phyloP scores from a whole-genome alignment of 139 green algal species.

The Chlorella sp. region DNA sequence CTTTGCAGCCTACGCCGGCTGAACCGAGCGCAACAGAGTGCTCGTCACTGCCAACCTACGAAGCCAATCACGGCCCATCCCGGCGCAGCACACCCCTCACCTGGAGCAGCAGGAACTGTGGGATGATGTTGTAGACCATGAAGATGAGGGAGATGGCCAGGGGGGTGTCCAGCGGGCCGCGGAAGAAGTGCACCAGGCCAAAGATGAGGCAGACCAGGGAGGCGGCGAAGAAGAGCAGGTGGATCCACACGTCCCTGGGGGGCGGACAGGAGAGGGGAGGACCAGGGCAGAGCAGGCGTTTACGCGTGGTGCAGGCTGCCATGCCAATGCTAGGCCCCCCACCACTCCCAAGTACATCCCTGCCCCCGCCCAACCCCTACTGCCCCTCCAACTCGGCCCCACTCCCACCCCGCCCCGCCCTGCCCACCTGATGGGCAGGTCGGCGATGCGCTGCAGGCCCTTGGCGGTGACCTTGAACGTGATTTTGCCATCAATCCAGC shows the following conservation, averaged over 20 bases:
- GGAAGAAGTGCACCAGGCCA: conserved; percentile 52
- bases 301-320: not conserved
- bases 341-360: too few relatives aligned
- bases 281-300: not conserved
- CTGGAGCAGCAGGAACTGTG: conserved; percentile 58
- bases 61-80: too few relatives aligned
- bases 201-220: conserved; percentile 46
- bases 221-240: conserved; percentile 27
- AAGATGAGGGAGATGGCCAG: conserved; percentile 59
- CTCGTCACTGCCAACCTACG: too few relatives aligned
- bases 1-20: too few relatives aligned
- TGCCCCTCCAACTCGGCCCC: too few relatives aligned
- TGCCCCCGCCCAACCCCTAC: too few relatives aligned
- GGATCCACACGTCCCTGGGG: conserved; percentile 49
- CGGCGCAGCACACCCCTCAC: not conserved
- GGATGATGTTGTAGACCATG: conserved; percentile 61
- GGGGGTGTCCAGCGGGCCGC: conserved; percentile 33
- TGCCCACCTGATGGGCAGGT: conserved; percentile 30
- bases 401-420: too few relatives aligned
- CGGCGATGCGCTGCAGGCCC: conserved; percentile 44
- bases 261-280: not conserved
- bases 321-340: too few relatives aligned
- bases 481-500: conserved; percentile 45
- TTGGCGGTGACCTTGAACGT: conserved; percentile 73
- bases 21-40: too few relatives aligned